Conservation (phyloP, 1,139 yeast genomes). For the Torulaspora globosa region DNA sequence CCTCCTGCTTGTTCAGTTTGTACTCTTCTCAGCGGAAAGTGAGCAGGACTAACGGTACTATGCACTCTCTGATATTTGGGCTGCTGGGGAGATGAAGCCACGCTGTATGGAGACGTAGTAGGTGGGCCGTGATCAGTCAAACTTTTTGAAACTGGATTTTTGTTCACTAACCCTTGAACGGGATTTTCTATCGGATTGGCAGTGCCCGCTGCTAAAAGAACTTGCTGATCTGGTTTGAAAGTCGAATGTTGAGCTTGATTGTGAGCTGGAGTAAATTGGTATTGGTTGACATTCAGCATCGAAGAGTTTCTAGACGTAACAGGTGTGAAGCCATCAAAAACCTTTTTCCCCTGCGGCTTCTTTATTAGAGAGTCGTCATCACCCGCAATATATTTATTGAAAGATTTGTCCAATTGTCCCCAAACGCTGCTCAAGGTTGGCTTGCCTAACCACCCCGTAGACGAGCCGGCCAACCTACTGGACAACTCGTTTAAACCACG, state of each 20-base stretch:
- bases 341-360: conserved; percentile 43
- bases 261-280: conserved; percentile 22
- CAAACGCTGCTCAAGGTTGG: conserved; percentile 82
- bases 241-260: conserved; percentile 8
- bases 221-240: conserved; percentile 3
- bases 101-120: conserved; percentile 15
- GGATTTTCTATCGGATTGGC: conserved; percentile 8
- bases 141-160: not conserved
- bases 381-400: conserved; percentile 85
- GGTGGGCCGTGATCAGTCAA: conserved; percentile 5
- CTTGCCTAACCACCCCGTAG: conserved; percentile 48
- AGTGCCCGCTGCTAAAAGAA: conserved; percentile 3
- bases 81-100: conserved; percentile 19
- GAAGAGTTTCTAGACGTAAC: conserved; percentile 42
- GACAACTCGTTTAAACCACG: conserved; percentile 25
- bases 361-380: conserved; percentile 47
- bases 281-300: conserved; percentile 28
- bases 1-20: conserved; percentile 13
- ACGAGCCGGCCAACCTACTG: conserved; percentile 26
- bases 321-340: conserved; percentile 72
- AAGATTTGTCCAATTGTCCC: conserved; percentile 79
- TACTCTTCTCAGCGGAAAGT: conserved; percentile 13
- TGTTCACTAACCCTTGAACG: not conserved
- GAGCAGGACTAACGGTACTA: conserved; percentile 1
- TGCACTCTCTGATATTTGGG: conserved; percentile 7